Base-by-base conservation (phyloP, 2,329 filamentous ascomycete species). In the Nectriaceae sp. region DNA sequence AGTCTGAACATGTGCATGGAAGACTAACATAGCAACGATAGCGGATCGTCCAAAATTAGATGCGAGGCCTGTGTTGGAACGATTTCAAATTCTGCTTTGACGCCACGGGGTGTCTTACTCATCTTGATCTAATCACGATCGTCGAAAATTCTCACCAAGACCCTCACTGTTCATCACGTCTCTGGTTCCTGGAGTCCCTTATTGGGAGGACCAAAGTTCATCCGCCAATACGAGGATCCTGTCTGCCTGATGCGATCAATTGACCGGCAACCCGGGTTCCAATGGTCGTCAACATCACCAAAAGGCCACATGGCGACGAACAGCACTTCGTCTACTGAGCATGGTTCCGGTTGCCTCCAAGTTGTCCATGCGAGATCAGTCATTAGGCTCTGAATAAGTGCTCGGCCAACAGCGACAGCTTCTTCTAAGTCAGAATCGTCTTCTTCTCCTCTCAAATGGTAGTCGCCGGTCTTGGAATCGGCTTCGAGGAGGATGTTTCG, bases 231-330 rank as follows among this genome's bases (percentile, higher is more conserved):
- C 5, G 44, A 50, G 16, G 39, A 44, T 21, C 53, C 41, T 3
- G 42, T 40, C 3, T 39, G 13, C n/a, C 39, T 45, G 4, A 65
- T 70, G 4, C 58, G 46, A 3, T 60, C 49, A 2, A 63, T 50
- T 3, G 63, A 53, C n/a, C 60, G 59, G 19, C 68, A 71, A 2
- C 58, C 67, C 0, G 67, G 68, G 11, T 60, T 43, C 60, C 63
- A 73, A 56, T 83, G 79, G 58, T 87, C 83, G 21, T 80, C 72
- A 0, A 67, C 59, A 0, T 66, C 71, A 0, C 83, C 83, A 61
- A 76, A 70, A 0, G 83, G 84, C 83, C 83, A 87, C 59, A 87
- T 84, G 2, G 82, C 82, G n/a, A 85, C 70, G 39, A 81, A 75
- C 52, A 83, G 83, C 3, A 84, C 64, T 63, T 87, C 76, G 38